Evolutionary conservation across 2,329 filamentous ascomycete species (phyloP), one percentile per base, ranked within the genome.

Genomic region (Paracamarosporium sp.): DNA sequence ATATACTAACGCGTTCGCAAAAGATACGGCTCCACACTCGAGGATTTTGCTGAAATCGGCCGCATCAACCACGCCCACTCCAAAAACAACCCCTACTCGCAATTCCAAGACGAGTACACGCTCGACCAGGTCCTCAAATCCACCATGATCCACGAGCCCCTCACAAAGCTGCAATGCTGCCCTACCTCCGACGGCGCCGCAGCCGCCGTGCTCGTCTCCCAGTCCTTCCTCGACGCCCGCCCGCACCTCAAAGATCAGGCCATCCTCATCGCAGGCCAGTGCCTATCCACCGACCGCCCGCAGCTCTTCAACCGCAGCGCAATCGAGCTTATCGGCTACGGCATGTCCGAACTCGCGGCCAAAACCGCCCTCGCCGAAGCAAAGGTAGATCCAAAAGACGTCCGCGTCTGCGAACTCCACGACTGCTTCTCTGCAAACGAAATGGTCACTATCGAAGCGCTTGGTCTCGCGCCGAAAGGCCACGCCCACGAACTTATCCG

Each of bases 151-250:
- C 88, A 92, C 79, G 87, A 87, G 63, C 94, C 94, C 15, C 85
- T 98, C 55, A 98, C 95, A 57, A 98, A 97, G 80, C 88, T 98
- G n/a, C 95, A 98, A 81, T 98, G 94, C 85, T 97, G 94, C 79
- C 94, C 95, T 1, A 98, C 94, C 1, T 96, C 92, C 0, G 95
- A 98, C 77, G 94, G 94, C 47, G 91, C 89, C 45, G 94, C 93
- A 0, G 93, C 95, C 0, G 92, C 91, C 13, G 89, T 98, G 30
- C 81, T 99, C 50, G 93, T 97, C 53, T 96, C 92, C 0, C 89
- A 97, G 78, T 85, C 84, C 46, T 98, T 97, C 84, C 86, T 98
- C 53, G 90, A 94, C 70, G 89, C 89, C 8, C 86, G 92, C 22
- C 93, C 93, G 1, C 88, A 96, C 68, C 86, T 97, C 57, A 89